Percentiles rank a stretch among this genome's conserved stretches.
Conservation (phyloP, 2,329 filamentous ascomycete species). For the Pseudogymnoascus verrucosus region DNA sequence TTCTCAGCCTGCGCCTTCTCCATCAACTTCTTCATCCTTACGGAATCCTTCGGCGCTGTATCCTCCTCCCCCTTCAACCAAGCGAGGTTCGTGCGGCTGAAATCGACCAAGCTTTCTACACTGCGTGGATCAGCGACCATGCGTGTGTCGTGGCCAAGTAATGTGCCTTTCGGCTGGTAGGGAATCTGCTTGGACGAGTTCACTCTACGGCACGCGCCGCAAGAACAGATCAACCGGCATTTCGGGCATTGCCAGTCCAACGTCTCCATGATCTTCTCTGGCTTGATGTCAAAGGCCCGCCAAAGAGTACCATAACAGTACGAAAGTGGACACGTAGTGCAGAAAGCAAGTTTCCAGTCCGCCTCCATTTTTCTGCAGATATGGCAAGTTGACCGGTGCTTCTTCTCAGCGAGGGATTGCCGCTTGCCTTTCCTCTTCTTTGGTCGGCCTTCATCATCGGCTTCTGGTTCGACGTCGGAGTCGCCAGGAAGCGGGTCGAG, state of each 20-base stretch:
- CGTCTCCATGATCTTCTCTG: conserved; percentile 71
- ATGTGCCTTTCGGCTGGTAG: conserved; percentile 78
- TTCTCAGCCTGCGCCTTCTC: conserved; percentile 28
- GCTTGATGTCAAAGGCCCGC: conserved; percentile 84
- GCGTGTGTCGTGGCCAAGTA: conserved; percentile 84
- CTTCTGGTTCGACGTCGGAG: conserved; percentile 45
- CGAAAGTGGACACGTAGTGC: conserved; percentile 63
- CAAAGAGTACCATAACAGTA: conserved; percentile 95
- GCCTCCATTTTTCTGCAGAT: conserved; percentile 75
- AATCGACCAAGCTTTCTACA: conserved; percentile 84
- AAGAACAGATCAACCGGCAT: conserved; percentile 81
- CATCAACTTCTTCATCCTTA: conserved; percentile 26
- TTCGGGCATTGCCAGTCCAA: conserved; percentile 82
- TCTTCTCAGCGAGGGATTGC: conserved; percentile 38
- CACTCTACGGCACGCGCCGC: conserved; percentile 62
- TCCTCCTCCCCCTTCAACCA: conserved; percentile 63
- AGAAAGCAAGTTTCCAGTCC: conserved; percentile 77
- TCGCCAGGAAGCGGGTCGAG: conserved; percentile 29
- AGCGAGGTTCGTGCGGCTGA: conserved; percentile 75
- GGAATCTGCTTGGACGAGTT: conserved; percentile 60
- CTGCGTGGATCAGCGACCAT: conserved; percentile 86
- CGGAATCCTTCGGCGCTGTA: conserved; percentile 37
- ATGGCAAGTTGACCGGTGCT: conserved; percentile 58
- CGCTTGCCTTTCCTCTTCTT: conserved; percentile 44
- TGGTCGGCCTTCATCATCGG: conserved; percentile 59